phyloP scores from a whole-genome alignment of 1,284 basidiomycete genomes.

The Cutaneotrichosporon spelunceum region DNA sequence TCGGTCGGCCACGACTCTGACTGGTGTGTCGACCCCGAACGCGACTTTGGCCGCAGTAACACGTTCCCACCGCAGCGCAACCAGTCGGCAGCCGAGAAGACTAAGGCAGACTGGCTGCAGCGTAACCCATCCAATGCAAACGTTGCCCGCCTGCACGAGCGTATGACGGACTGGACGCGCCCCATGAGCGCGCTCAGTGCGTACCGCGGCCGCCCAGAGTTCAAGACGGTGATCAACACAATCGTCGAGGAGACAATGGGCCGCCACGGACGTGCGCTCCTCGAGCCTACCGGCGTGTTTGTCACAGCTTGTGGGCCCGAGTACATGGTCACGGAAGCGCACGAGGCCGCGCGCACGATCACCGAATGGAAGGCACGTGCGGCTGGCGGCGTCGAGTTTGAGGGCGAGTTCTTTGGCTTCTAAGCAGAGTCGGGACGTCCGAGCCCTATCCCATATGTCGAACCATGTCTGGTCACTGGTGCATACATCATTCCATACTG shows the following conservation, averaged over 20 bases:
- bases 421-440: constrained; percentile 17
- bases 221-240: constrained; percentile 25
- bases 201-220: constrained; percentile 34
- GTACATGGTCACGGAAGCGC: constrained; percentile 33
- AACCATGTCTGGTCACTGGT: background rate
- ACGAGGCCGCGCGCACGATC: constrained; percentile 31
- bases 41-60: background rate
- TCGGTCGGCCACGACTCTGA: constrained; percentile 9
- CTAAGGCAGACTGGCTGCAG: constrained; percentile 31
- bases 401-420: constrained; percentile 45
- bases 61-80: background rate
- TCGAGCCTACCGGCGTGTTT: constrained; percentile 32
- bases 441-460: no score
- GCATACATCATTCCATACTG: background rate
- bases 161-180: constrained; percentile 12
- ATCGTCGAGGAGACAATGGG: constrained; percentile 32
- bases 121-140: constrained; percentile 25
- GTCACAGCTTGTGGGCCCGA: constrained; percentile 46
- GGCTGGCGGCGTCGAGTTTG: constrained; percentile 44
- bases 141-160: constrained; percentile 12
- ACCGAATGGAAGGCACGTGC: constrained; percentile 29
- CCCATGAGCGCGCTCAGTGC: constrained; percentile 30
- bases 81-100: constrained; percentile 26
- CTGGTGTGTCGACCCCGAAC: constrained; percentile 2
- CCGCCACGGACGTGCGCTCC: constrained; percentile 22